A percentile compares a stretch with the other conserved stretches of the same genome.
phyloP scores from a whole-genome alignment of 192 early-diverging fungal genomes.

The Jimgerdemannia flammicorona region DNA sequence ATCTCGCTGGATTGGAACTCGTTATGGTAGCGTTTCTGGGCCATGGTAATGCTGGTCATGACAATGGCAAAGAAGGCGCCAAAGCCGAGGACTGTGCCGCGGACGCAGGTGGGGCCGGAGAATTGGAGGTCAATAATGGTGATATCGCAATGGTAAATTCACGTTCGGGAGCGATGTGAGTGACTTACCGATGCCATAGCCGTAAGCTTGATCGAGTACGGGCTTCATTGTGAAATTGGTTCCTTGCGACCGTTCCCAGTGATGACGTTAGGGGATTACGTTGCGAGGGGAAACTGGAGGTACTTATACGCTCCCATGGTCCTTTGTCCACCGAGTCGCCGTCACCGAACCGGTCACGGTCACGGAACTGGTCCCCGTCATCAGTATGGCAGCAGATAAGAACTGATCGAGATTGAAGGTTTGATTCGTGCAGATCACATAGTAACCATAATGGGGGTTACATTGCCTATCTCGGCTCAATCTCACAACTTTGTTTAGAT shows the following conservation, averaged over 20 bases:
- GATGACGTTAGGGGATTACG: not conserved
- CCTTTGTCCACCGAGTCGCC: too few species aligned
- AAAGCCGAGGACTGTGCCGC: constrained; percentile 33
- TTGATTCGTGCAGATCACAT: too few species aligned
- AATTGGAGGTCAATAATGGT: not conserved
- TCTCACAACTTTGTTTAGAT: too few species aligned
- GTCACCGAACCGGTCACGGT: too few species aligned
- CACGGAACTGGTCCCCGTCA: too few species aligned
- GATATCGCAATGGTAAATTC: not conserved
- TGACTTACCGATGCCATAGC: constrained; percentile 34
- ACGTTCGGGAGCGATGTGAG: not conserved
- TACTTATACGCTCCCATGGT: not conserved
- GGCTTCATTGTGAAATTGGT: constrained; percentile 8
- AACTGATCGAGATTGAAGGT: too few species aligned
- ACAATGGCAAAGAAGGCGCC: constrained; percentile 51
- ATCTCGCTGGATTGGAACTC: constrained; percentile 63
- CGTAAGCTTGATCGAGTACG: constrained; percentile 24
- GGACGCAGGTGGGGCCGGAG: not conserved
- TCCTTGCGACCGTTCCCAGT: not conserved
- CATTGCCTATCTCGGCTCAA: too few species aligned
- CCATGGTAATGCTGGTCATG: constrained; percentile 61
- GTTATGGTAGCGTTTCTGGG: constrained; percentile 60
- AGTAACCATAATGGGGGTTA: too few species aligned
- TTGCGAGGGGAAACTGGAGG: not conserved
- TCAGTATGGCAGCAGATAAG: too few species aligned